Conservation (phyloP, 2,329 filamentous ascomycete species). For the Stachybotrys chartarum region DNA sequence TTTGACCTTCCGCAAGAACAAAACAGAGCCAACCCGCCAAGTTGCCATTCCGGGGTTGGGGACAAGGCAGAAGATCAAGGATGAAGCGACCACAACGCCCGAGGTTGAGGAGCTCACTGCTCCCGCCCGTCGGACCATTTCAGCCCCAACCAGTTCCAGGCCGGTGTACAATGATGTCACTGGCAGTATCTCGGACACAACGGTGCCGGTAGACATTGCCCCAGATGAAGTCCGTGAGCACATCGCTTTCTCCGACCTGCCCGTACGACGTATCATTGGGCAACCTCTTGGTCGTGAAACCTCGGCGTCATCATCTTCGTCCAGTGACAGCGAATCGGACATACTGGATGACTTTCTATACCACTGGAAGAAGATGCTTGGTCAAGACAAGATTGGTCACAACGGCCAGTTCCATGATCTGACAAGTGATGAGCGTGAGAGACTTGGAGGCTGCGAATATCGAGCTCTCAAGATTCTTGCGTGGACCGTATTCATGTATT, state of each 20-base stretch:
- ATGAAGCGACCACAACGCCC: slow-evolving; percentile 4
- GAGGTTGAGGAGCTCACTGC: slow-evolving; percentile 2
- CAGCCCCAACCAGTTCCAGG: slow-evolving; percentile 10
- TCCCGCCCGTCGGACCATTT: slow-evolving; percentile 9
- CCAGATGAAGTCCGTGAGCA: not conserved
- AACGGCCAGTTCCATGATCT: slow-evolving; percentile 51
- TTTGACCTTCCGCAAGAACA: slow-evolving; percentile 12
- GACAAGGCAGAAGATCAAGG: slow-evolving; percentile 8
- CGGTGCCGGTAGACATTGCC: slow-evolving; percentile 5
- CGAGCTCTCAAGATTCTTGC: slow-evolving; percentile 53
- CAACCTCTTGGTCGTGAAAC: not conserved
- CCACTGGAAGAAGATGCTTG: slow-evolving; percentile 26
- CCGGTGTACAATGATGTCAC: slow-evolving; percentile 12
- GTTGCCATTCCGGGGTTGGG: slow-evolving; percentile 9
- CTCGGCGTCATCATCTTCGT: slow-evolving; percentile 16
- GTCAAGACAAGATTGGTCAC: slow-evolving; percentile 32
- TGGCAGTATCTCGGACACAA: slow-evolving; percentile 13
- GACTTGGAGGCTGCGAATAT: slow-evolving; percentile 57
- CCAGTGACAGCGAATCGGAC: slow-evolving; percentile 11
- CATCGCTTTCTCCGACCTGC: slow-evolving; percentile 2
- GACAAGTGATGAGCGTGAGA: slow-evolving; percentile 43
- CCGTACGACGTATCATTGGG: not conserved
- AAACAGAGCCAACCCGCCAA: slow-evolving; percentile 8
- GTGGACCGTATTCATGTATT: slow-evolving; percentile 54
- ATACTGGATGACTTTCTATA: slow-evolving; percentile 18